Conservation (phyloP, 2,329 filamentous ascomycete genomes). For the Dothistroma pini region DNA sequence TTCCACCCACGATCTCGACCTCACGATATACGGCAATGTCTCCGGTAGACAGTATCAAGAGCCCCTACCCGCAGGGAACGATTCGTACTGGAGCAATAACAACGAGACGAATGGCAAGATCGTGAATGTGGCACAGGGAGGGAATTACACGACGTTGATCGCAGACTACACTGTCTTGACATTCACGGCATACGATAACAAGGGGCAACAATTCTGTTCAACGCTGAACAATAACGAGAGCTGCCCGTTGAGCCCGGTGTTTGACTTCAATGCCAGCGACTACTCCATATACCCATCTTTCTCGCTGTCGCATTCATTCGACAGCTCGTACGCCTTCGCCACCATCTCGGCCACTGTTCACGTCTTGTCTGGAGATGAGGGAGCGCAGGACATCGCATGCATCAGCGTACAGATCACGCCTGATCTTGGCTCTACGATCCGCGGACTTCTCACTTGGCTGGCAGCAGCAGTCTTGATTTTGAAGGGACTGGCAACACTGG, state of each 20-base stretch:
- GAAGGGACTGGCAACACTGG: slow-evolving; percentile 76
- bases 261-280: slow-evolving; percentile 55
- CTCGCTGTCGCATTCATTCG: slow-evolving; percentile 68
- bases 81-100: slow-evolving; percentile 59
- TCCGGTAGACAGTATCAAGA: slow-evolving; percentile 63
- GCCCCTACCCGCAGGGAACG: slow-evolving; percentile 56
- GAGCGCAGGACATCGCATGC: slow-evolving; percentile 67
- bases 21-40: slow-evolving; percentile 90
- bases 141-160: slow-evolving; percentile 69
- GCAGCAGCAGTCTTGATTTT: slow-evolving; percentile 75
- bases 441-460: slow-evolving; percentile 68
- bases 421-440: slow-evolving; percentile 65
- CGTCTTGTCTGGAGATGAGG: slow-evolving; percentile 69
- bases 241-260: slow-evolving; percentile 75
- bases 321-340: slow-evolving; percentile 79
- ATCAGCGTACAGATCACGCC: slow-evolving; percentile 81
- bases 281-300: slow-evolving; percentile 64
- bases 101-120: slow-evolving; percentile 73
- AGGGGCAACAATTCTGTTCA: slow-evolving; percentile 62
- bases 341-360: slow-evolving; percentile 72
- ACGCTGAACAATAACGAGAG: slow-evolving; percentile 51
- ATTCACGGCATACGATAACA: slow-evolving; percentile 63
- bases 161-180: slow-evolving; percentile 69
- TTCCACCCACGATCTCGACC: slow-evolving; percentile 61
- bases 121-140: slow-evolving; percentile 59